phyloP scores from a whole-genome alignment of 192 early-diverging fungal genomes.

The Bifiguratus adelaidae region DNA sequence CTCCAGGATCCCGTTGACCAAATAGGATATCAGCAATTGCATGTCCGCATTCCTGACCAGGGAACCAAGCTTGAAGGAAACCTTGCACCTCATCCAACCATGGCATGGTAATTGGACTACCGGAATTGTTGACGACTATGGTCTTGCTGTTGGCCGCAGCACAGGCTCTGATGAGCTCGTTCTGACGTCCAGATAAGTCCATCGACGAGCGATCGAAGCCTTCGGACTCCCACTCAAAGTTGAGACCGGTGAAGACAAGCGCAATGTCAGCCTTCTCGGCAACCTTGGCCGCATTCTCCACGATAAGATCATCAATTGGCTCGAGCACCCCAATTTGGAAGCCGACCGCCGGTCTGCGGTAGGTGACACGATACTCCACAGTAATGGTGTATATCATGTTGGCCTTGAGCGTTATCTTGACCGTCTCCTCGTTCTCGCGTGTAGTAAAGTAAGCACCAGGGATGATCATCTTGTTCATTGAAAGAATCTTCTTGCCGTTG shows the following conservation, averaged over 20 bases:
- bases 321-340: no score
- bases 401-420: background rate
- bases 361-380: conserved; percentile 4
- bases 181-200: conserved; percentile 1
- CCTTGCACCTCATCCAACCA: conserved; percentile 15
- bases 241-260: conserved; percentile 2
- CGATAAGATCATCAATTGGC: no score
- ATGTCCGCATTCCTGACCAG: conserved; percentile 38
- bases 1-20: conserved; percentile 37
- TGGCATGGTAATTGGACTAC: conserved; percentile 8
- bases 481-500: conserved; percentile 6
- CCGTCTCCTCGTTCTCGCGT: background rate
- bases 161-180: conserved; percentile 4
- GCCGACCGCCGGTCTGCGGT: background rate
- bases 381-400: background rate
- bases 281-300: no score
- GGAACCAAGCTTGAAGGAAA: conserved; percentile 30
- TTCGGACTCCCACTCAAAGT: conserved; percentile 9
- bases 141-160: conserved; percentile 3
- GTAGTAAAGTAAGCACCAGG: no score
- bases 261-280: conserved; percentile 1
- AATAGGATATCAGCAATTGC: conserved; percentile 45
- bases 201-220: conserved; percentile 5
- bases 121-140: conserved; percentile 8
- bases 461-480: no score